These are phyloP conservation scores for Didymella pomorum DNA, from an alignment of 2,329 filamentous ascomycete species.

Conservation along the genomic window DNA sequence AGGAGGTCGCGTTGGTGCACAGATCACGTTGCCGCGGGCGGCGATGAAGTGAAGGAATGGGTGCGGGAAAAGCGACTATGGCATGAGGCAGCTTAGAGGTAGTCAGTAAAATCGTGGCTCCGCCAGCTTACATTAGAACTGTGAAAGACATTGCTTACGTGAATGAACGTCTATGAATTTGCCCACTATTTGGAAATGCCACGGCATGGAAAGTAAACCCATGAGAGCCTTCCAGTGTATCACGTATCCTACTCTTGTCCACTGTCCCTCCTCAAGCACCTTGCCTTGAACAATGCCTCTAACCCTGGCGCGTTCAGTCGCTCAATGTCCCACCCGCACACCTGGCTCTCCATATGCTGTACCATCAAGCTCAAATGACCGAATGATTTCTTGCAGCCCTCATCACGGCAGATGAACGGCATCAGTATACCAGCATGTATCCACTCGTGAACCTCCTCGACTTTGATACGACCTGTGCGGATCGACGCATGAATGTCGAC, in stretches of 20 bases:
- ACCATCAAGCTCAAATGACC: constrained; percentile 38
- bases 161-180: neutral
- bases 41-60: neutral
- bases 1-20: neutral
- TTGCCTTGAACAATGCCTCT: constrained; percentile 31
- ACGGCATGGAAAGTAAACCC: neutral
- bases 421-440: constrained; percentile 34
- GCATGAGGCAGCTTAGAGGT: neutral
- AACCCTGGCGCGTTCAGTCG: constrained; percentile 35
- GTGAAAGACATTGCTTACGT: neutral
- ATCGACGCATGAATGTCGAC: constrained; percentile 45
- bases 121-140: neutral
- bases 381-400: constrained; percentile 38
- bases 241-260: neutral
- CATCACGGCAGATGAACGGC: constrained; percentile 43
- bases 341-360: constrained; percentile 40
- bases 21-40: neutral
- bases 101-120: neutral
- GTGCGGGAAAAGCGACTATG: neutral
- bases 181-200: neutral
- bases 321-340: constrained; percentile 39
- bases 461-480: constrained; percentile 34
- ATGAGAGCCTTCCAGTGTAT: neutral
- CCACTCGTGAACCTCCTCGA: constrained; percentile 34
- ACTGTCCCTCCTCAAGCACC: constrained; percentile 24